Evolutionary conservation across 2,329 filamentous ascomycete species (phyloP).

Genomic region (Botrytis squamosa): DNA sequence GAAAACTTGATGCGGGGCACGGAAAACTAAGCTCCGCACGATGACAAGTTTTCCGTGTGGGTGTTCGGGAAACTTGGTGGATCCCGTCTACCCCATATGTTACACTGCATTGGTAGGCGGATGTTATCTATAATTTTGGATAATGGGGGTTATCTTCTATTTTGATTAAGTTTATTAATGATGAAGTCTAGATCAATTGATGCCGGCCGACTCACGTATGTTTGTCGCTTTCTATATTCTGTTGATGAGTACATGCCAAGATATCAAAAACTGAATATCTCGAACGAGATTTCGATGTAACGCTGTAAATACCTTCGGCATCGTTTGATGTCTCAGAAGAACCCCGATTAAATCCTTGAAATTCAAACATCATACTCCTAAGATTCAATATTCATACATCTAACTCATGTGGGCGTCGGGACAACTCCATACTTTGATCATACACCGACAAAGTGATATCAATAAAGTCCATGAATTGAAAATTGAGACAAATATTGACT

Average conservation of each 20-base stretch:
- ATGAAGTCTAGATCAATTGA: not conserved
- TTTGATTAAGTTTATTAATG: not conserved
- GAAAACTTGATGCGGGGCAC: slow-evolving; percentile 4
- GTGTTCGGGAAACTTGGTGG: not conserved
- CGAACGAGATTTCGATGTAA: too few species aligned
- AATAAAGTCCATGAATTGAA: not conserved
- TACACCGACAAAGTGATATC: not conserved
- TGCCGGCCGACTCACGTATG: not conserved
- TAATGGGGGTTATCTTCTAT: not conserved
- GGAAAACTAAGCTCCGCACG: not conserved
- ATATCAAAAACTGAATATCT: not conserved
- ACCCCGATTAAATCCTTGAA: not conserved
- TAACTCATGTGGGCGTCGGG: not conserved
- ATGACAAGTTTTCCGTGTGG: not conserved
- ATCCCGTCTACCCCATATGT: not conserved
- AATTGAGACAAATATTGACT: too few species aligned
- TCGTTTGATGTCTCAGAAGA: not conserved
- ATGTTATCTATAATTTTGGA: not conserved
- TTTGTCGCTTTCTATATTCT: not conserved
- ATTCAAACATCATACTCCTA: not conserved
- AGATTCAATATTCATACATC: not conserved
- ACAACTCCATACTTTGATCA: not conserved
- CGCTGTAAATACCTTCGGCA: not conserved
- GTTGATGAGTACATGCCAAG: not conserved
- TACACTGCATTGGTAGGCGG: not conserved